Conservation (phyloP, 1,284 basidiomycete genomes). For the Cutaneotrichosporon sp. region DNA sequence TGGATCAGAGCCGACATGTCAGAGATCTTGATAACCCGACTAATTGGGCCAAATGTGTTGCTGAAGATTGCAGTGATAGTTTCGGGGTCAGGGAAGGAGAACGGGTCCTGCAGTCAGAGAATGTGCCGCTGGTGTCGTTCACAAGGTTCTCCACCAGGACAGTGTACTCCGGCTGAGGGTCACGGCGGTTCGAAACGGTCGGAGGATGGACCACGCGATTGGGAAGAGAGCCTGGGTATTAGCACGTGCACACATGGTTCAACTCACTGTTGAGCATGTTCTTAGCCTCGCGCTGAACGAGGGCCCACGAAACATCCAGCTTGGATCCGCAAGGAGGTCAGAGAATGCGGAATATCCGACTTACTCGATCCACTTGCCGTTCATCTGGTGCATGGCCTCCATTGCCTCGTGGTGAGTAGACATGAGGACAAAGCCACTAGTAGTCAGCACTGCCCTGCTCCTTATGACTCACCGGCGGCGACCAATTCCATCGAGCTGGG, state of each 20-base stretch:
- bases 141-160: constrained; percentile 48
- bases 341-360: constrained; percentile 13
- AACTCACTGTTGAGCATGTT: constrained; percentile 32
- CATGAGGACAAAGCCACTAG: constrained; percentile 49
- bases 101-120: constrained; percentile 36
- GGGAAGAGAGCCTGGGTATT: constrained; percentile 26
- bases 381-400: constrained; percentile 39
- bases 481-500: constrained; percentile 46
- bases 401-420: constrained; percentile 40
- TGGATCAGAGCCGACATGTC: constrained; percentile 34
- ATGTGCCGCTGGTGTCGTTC: constrained; percentile 1
- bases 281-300: constrained; percentile 47
- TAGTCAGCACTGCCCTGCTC: constrained; percentile 1
- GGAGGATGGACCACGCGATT: constrained; percentile 51
- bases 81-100: constrained; percentile 36
- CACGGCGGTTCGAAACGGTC: constrained; percentile 27
- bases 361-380: constrained; percentile 43
- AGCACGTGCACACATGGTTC: background rate
- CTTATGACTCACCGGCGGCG: constrained; percentile 31
- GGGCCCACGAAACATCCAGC: constrained; percentile 49
- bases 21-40: constrained; percentile 34
- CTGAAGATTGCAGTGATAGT: constrained; percentile 38
- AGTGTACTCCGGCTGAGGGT: constrained; percentile 28
- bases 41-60: constrained; percentile 37
- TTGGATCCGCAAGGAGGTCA: constrained; percentile 37